Percentiles rank a stretch among this genome's conserved stretches.
Evolutionary conservation across 768 basidiomycete genomes (phyloP).

Genomic region (Suillus discolor): DNA sequence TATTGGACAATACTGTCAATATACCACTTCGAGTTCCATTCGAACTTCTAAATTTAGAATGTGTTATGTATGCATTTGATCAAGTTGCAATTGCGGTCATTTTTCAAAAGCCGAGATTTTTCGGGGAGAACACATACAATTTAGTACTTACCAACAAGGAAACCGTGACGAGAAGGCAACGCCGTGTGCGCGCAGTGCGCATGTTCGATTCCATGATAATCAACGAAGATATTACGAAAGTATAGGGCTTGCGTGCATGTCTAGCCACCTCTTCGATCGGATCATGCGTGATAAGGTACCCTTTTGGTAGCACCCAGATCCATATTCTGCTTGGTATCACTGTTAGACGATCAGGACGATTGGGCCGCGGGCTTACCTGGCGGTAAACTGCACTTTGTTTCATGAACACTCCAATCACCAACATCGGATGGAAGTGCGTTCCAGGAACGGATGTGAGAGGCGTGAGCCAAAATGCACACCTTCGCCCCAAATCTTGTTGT

Average conservation of each 20-base stretch:
- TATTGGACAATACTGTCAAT: neutral
- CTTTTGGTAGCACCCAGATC: neutral
- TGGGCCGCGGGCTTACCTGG: constrained; percentile 1
- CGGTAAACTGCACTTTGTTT: neutral
- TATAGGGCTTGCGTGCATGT: neutral
- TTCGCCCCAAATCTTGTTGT: neutral
- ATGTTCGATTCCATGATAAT: neutral
- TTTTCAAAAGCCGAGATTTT: neutral
- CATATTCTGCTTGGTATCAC: neutral
- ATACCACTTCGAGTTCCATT: neutral
- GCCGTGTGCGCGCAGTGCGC: neutral
- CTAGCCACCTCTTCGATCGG: constrained; percentile 1
- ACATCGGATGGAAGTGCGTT: neutral
- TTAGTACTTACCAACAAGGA: neutral
- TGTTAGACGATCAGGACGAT: neutral
- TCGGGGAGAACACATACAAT: neutral
- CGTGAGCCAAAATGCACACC: neutral
- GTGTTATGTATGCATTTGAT: neutral
- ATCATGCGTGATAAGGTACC: constrained; percentile 1
- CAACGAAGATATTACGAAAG: neutral
- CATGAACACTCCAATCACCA: neutral
- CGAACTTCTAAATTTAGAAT: neutral
- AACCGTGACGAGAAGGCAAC: neutral
- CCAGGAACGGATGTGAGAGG: neutral
- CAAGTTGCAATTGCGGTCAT: neutral